Percentiles rank a stretch among this genome's conserved stretches.
Conservation (phyloP, 2,329 filamentous ascomycete species). For the Corynespora cassiicola region DNA sequence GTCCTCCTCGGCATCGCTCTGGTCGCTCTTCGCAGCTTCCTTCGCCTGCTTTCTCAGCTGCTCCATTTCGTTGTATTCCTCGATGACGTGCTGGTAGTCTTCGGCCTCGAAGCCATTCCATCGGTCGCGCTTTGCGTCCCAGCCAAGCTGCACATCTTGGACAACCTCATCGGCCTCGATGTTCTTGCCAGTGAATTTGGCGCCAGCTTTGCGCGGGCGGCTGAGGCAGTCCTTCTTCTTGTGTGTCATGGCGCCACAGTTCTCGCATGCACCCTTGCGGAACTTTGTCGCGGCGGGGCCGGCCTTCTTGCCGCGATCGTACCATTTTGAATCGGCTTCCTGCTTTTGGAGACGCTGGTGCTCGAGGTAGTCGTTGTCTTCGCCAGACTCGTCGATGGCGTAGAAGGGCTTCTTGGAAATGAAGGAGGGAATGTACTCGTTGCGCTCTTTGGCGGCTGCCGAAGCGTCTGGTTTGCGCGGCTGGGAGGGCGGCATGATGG, state of each 20-base stretch:
- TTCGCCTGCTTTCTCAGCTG: conserved; percentile 66
- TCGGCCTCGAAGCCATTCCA: conserved; percentile 97
- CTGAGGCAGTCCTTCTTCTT: conserved; percentile 93
- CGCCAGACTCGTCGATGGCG: conserved; percentile 74
- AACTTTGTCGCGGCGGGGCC: conserved; percentile 94
- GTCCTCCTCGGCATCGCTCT: conserved; percentile 56
- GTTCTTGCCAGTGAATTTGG: conserved; percentile 89
- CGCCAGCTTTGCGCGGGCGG: conserved; percentile 85
- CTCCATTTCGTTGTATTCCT: conserved; percentile 88
- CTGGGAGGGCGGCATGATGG: conserved; percentile 55
- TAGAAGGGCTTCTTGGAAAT: conserved; percentile 99
- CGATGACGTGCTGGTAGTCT: conserved; percentile 85
- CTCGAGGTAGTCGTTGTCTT: conserved; percentile 87
- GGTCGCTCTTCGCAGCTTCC: conserved; percentile 46
- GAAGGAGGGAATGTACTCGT: conserved; percentile 97
- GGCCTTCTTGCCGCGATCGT: conserved; percentile 83
- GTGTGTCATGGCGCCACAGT: conserved; percentile 96
- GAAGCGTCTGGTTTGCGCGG: conserved; percentile 60
- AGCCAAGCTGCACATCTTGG: conserved; percentile 85
- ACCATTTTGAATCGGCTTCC: conserved; percentile 82
- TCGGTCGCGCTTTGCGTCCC: conserved; percentile 96
- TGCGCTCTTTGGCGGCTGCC: conserved; percentile 79
- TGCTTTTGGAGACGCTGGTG: conserved; percentile 86
- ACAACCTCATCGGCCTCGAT: conserved; percentile 92
- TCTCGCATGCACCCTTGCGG: conserved; percentile 97